Evolutionary conservation across 176 grass and related monocot species (phyloP).

Genomic region (Chrysopogon serrulatus): DNA sequence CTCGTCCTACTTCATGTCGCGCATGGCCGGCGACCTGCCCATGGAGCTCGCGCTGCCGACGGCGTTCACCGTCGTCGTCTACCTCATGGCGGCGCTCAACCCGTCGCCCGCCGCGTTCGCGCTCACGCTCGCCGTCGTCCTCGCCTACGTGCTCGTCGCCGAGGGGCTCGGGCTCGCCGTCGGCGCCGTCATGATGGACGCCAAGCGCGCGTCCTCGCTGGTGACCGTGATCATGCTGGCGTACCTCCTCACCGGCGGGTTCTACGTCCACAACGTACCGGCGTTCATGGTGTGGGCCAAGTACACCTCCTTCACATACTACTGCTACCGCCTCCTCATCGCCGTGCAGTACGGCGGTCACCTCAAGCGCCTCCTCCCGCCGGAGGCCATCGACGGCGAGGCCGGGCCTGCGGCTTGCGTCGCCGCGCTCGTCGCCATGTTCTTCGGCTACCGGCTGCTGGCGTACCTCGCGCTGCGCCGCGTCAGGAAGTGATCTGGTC

Average conservation of each 20-base stretch:
- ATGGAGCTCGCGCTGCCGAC: constrained; percentile 90
- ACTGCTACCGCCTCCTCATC: constrained; percentile 84
- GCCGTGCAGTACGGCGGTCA: constrained; percentile 61
- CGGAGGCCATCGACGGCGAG: constrained; percentile 9
- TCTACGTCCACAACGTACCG: constrained; percentile 82
- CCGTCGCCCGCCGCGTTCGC: constrained; percentile 49
- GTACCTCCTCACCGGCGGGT: constrained; percentile 85
- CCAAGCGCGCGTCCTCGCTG: constrained; percentile 78
- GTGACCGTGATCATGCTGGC: constrained; percentile 84
- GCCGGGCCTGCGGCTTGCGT: constrained; percentile 18
- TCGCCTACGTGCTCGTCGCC: constrained; percentile 76
- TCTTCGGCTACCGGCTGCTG: constrained; percentile 67
- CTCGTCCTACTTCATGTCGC: constrained; percentile 82
- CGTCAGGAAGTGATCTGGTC: constrained; percentile 32
- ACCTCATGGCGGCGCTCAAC: constrained; percentile 90
- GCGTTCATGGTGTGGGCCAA: constrained; percentile 80
- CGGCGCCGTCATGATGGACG: constrained; percentile 85
- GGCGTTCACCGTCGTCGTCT: constrained; percentile 63
- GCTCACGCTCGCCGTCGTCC: constrained; percentile 58
- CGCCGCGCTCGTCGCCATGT: constrained; percentile 58
- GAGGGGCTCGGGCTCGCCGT: constrained; percentile 75
- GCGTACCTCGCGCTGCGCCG: constrained; percentile 73
- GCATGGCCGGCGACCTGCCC: constrained; percentile 84
- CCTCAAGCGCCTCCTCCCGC: background rate
- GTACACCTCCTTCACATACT: constrained; percentile 94